These are phyloP conservation scores for Drechslera avenae DNA, from an alignment of 2,329 filamentous ascomycete species.

Conservation along the genomic window DNA sequence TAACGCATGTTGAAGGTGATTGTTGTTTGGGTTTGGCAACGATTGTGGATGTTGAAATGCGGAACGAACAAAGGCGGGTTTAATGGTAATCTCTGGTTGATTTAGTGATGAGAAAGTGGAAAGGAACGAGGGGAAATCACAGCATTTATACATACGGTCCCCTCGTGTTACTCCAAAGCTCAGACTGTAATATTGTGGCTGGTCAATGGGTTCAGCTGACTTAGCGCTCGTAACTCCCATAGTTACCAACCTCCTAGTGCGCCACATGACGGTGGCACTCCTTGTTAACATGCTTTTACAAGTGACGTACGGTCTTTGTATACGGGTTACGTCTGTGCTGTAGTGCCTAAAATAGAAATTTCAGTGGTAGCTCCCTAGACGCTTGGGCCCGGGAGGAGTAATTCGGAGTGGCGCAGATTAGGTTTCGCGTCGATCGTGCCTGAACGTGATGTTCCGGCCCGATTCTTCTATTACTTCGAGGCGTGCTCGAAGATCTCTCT, in stretches of 20 bases:
- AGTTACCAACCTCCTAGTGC: not conserved
- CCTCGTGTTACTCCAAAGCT: not conserved
- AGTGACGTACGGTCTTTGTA: not conserved
- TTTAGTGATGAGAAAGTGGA: not conserved
- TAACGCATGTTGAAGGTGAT: slow-evolving; percentile 21
- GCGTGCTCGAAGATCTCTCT: too few relatives aligned
- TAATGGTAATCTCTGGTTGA: not conserved
- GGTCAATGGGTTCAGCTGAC: not conserved
- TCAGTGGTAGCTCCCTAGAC: not conserved
- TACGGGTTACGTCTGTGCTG: not conserved
- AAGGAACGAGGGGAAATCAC: not conserved
- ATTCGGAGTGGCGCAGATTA: too few relatives aligned
- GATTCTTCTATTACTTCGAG: too few relatives aligned
- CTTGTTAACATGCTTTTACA: not conserved
- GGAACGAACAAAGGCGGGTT: not conserved
- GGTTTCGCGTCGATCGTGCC: too few relatives aligned
- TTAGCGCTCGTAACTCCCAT: slow-evolving; percentile 2
- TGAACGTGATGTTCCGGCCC: too few relatives aligned
- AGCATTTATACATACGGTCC: not conserved
- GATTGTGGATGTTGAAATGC: not conserved
- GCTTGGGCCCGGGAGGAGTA: not conserved
- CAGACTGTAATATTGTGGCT: not conserved
- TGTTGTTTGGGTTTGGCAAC: not conserved
- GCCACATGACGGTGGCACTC: slow-evolving; percentile 2
- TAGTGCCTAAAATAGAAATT: not conserved